phyloP scores from a whole-genome alignment of 805 yeast species.

The Yarrowia sp. region DNA sequence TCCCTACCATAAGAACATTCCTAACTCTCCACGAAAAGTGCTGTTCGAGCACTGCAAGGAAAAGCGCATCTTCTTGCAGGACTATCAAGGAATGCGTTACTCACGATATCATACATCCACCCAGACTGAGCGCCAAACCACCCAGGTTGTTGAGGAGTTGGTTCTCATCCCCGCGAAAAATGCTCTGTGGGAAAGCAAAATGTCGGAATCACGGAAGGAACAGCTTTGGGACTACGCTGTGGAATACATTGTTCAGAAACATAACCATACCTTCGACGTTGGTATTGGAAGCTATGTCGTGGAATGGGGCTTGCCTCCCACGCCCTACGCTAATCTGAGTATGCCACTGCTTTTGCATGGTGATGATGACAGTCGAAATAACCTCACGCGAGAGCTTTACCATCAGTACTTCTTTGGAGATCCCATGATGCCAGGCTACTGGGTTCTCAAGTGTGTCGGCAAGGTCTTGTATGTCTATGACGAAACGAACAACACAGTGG shows the following conservation, averaged over 20 bases:
- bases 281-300: constrained; percentile 13
- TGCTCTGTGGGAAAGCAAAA: background rate
- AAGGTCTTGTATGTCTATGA: constrained; percentile 1
- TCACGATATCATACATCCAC: background rate
- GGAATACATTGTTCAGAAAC: constrained; percentile 3
- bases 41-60: background rate
- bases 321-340: constrained; percentile 2
- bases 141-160: constrained; percentile 13
- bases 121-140: background rate
- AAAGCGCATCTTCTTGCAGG: background rate
- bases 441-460: constrained; percentile 13
- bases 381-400: background rate
- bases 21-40: background rate
- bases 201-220: background rate
- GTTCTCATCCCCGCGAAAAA: constrained; percentile 7
- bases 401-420: constrained; percentile 2
- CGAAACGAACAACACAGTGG: constrained; percentile 3
- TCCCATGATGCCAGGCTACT: background rate
- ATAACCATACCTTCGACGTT: constrained; percentile 5
- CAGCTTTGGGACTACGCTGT: constrained; percentile 20
- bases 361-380: background rate
- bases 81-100: constrained; percentile 11
- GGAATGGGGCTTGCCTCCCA: constrained; percentile 13
- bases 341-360: constrained; percentile 7
- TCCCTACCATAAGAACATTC: constrained; percentile 3